phyloP scores from a whole-genome alignment of 352 stramenopile genomes.

The Globisporangium middletonii region DNA sequence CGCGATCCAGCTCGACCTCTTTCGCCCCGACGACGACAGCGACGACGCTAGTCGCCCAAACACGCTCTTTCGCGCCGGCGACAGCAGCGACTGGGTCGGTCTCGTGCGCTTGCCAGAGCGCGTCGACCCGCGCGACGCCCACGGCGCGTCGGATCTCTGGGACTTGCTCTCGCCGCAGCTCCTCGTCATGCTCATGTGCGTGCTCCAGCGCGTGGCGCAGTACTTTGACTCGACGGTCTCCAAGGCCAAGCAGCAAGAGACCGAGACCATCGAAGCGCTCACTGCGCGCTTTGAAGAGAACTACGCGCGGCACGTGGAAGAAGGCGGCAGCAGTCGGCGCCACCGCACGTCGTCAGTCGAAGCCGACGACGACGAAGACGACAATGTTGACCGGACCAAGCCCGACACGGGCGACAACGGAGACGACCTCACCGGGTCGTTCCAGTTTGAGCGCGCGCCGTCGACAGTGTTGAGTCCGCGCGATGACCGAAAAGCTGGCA shows the following conservation, averaged over 20 bases:
- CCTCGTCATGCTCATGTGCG: slow-evolving; percentile 68
- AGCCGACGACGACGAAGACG: slow-evolving; percentile 46
- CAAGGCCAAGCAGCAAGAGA: slow-evolving; percentile 23
- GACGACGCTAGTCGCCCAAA: slow-evolving; percentile 8
- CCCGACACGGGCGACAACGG: slow-evolving; percentile 24
- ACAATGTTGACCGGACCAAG: slow-evolving; percentile 34
- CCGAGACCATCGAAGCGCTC: slow-evolving; percentile 30
- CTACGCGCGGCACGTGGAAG: slow-evolving; percentile 32
- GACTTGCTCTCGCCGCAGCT: slow-evolving; percentile 47
- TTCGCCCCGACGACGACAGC: slow-evolving; percentile 29
- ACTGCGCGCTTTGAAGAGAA: slow-evolving; percentile 41
- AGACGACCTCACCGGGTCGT: slow-evolving; percentile 2
- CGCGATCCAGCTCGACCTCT: slow-evolving; percentile 54
- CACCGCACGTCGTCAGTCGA: slow-evolving; percentile 48
- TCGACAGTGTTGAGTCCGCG: not conserved
- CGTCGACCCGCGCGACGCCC: slow-evolving; percentile 17
- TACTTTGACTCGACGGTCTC: slow-evolving; percentile 59
- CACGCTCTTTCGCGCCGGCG: slow-evolving; percentile 35
- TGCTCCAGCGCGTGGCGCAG: slow-evolving; percentile 60
- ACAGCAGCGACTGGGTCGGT: slow-evolving; percentile 53
- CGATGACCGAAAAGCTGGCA: not conserved
- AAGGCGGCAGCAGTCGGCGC: slow-evolving; percentile 24
- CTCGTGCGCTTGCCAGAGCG: slow-evolving; percentile 46
- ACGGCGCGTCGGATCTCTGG: slow-evolving; percentile 37
- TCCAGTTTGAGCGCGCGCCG: slow-evolving; percentile 1